Conservation (phyloP, 2,329 filamentous ascomycete species). For the Triangularia verruculosa region DNA sequence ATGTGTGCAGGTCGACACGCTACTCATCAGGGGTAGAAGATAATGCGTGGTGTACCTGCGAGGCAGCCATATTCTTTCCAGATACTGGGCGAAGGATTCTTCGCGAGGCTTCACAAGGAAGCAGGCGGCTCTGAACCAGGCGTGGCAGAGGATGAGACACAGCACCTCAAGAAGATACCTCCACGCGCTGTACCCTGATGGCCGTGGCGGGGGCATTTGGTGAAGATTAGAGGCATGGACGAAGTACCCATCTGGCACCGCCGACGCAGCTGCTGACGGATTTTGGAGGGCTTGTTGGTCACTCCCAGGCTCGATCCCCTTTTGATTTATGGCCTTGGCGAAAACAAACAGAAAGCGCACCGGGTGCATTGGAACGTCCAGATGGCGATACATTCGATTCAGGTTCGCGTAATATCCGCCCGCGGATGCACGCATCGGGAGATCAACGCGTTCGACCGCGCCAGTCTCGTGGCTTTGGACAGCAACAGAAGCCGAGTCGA, state of each 20-base stretch:
- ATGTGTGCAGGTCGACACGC: slow-evolving; percentile 10
- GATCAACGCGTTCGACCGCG: slow-evolving; percentile 4
- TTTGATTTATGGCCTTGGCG: slow-evolving; percentile 3
- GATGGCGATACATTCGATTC: slow-evolving; percentile 12
- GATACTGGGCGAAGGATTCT: slow-evolving; percentile 2
- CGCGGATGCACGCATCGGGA: slow-evolving; percentile 10
- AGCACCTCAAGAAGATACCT: slow-evolving; percentile 5
- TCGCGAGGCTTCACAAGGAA: slow-evolving; percentile 1
- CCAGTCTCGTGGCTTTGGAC: slow-evolving; percentile 7
- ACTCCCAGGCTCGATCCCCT: background rate
- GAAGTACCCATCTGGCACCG: slow-evolving; percentile 5
- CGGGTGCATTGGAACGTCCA: slow-evolving; percentile 7
- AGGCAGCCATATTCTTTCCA: slow-evolving; percentile 6
- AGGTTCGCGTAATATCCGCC: slow-evolving; percentile 11
- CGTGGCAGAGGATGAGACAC: slow-evolving; percentile 13
- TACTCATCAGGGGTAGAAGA: slow-evolving; percentile 11
- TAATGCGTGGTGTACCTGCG: slow-evolving; percentile 12
- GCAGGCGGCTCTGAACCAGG: slow-evolving; percentile 8
- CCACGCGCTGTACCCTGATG: background rate
- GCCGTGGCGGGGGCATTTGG: slow-evolving; percentile 8
- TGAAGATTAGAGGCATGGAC: slow-evolving; percentile 11
- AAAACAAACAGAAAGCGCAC: slow-evolving; percentile 14
- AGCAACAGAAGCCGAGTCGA: slow-evolving; percentile 12
- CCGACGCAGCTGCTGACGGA: background rate
- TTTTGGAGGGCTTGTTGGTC: background rate